Base-by-base conservation (phyloP, 495 filamentous ascomycete genomes). In the Penicillium manginii region DNA sequence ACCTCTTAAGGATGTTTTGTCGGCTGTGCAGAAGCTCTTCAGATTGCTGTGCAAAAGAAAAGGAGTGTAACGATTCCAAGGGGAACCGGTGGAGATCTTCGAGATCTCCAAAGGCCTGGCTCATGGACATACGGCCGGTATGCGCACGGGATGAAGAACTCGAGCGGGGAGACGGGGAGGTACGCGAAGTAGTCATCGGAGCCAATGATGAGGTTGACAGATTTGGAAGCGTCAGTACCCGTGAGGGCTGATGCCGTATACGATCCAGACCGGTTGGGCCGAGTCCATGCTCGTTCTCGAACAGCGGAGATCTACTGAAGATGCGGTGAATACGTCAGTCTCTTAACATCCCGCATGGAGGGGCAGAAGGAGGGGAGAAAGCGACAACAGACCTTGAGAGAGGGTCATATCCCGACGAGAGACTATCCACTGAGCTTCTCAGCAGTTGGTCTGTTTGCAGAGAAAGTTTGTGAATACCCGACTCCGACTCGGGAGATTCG, bases 1-100 rank as follows among this genome's bases (percentile, higher is more conserved):
- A 96, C 53, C 92, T 82, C 69, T 97, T 97, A 64, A 99, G 69
- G 18, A 96, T 88, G 75, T 92, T 97, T 68, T 98, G 96, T 47
- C 96, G 85, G 67, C 80, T 97, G 66, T 96, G 90, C 26, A 98
- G 83, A 45, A 89, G 79, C 64, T 97, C 93, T 67, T 96, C 93
- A 5, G 93, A 92, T 72, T 96, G 93, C 57, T 97, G 91, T 3
- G 96, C 91, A 71, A 99, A 99, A 31, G 96, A 98, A 76, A 99
- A 99, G 0, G 96, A 98, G 70, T 99, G 94, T 56, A 99, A 74
- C 1, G 94, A 99, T 72, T 99, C 94, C 64, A 90, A 90, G 2
- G 96, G 93, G 68, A 98, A 99, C 45, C 92, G 85, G 46, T 86
- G 85, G 31, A 99, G 84, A 65, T 98, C 94, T 81, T 98, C 94